Percentiles rank a stretch among this genome's conserved stretches.
These are phyloP conservation scores for Ascochyta rabiei DNA, from an alignment of 2,329 filamentous ascomycete species.

Conservation along the genomic window DNA sequence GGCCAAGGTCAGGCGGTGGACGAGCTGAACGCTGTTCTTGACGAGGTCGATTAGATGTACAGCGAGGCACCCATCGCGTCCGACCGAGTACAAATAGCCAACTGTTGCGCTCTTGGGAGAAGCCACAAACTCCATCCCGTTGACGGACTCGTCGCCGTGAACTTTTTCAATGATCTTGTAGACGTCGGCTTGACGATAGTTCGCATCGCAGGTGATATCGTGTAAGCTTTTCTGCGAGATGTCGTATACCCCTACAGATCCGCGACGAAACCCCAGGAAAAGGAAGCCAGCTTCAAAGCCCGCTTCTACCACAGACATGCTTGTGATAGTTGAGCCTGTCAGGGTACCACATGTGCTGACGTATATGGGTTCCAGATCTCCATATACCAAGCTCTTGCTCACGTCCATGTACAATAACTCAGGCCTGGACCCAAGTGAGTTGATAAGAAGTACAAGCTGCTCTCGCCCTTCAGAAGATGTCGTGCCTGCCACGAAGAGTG, in stretches of 20 bases:
- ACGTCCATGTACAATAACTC: slow-evolving; percentile 36
- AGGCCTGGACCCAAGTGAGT: slow-evolving; percentile 45
- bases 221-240: slow-evolving; percentile 51
- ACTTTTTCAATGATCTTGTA: slow-evolving; percentile 29
- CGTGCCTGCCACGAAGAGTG: slow-evolving; percentile 40
- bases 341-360: slow-evolving; percentile 40
- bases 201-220: slow-evolving; percentile 21
- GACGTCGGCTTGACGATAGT: slow-evolving; percentile 12
- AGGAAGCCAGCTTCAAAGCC: slow-evolving; percentile 37
- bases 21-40: slow-evolving; percentile 46
- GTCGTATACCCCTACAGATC: slow-evolving; percentile 58
- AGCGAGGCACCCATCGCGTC: slow-evolving; percentile 76
- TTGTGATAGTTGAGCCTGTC: slow-evolving; percentile 59
- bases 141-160: slow-evolving; percentile 70
- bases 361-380: slow-evolving; percentile 1
- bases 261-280: slow-evolving; percentile 63
- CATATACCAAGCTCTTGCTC: background rate
- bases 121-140: slow-evolving; percentile 58
- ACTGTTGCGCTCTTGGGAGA: slow-evolving; percentile 44
- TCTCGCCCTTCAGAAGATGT: background rate
- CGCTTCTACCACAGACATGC: slow-evolving; percentile 48
- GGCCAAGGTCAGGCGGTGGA: slow-evolving; percentile 72
- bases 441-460: slow-evolving; percentile 45
- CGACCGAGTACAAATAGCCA: slow-evolving; percentile 70
- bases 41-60: slow-evolving; percentile 58